Conservation (phyloP, 805 yeast species). For the Ogataea paraovalis region DNA sequence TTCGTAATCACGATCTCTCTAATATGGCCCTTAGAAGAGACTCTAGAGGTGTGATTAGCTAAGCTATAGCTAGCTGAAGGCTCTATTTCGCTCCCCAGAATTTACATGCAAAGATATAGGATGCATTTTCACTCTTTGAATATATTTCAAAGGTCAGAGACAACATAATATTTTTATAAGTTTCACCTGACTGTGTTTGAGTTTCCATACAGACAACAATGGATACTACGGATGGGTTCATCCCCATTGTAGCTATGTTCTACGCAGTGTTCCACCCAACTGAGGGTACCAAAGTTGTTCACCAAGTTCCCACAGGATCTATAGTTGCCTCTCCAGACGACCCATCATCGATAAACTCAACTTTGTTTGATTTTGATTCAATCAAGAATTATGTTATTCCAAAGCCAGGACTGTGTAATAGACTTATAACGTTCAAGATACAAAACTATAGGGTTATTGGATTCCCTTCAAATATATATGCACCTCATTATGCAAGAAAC, state of each 20-base stretch:
- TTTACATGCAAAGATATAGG: no score
- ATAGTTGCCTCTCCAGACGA: conserved; percentile 37
- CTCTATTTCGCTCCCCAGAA: no score
- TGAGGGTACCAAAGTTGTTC: conserved; percentile 87
- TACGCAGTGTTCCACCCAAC: conserved; percentile 93
- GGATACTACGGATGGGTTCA: conserved; percentile 54
- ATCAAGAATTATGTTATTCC: conserved; percentile 92
- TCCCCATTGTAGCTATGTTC: conserved; percentile 84
- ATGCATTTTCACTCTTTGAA: no score
- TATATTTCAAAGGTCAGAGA: no score
- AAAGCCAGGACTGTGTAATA: conserved; percentile 84
- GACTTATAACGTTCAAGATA: conserved; percentile 68
- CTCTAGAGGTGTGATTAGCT: no score
- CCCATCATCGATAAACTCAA: conserved; percentile 35
- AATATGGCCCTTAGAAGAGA: no score
- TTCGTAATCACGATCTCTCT: no score
- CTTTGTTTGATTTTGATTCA: conserved; percentile 71
- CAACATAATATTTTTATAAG: no score
- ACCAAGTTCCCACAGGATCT: conserved; percentile 83
- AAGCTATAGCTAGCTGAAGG: no score
- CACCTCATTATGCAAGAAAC: conserved; percentile 77
- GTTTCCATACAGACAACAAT: conserved; percentile 10
- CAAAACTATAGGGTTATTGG: conserved; percentile 73
- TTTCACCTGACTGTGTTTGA: no score
- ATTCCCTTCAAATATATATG: conserved; percentile 80